Evolutionary conservation across 495 filamentous ascomycete species (phyloP).

Genomic region (Aspergillus affinis): DNA sequence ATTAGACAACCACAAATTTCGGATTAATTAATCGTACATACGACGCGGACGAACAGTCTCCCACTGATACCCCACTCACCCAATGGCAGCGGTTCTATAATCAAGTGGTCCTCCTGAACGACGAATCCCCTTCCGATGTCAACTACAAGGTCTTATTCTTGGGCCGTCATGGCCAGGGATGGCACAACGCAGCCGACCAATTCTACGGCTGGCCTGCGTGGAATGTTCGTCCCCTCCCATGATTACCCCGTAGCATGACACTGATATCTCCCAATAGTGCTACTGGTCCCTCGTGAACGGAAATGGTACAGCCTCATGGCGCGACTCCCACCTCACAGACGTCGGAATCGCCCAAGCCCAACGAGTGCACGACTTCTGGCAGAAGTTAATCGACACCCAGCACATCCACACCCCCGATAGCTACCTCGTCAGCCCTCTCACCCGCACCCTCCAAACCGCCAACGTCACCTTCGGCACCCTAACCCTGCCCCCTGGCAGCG

Average conservation of each 20-base stretch:
- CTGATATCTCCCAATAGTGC: constrained; percentile 44
- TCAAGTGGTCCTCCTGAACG: constrained; percentile 56
- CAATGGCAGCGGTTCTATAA: constrained; percentile 68
- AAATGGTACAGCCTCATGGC: constrained; percentile 65
- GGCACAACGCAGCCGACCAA: constrained; percentile 62
- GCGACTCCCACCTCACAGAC: constrained; percentile 65
- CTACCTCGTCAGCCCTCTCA: constrained; percentile 70
- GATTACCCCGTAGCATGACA: constrained; percentile 1
- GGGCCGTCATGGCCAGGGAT: constrained; percentile 70
- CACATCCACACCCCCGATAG: constrained; percentile 62
- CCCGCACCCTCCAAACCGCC: constrained; percentile 65
- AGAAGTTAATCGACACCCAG: constrained; percentile 46
- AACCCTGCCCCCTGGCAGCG: constrained; percentile 40
- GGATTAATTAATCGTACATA: constrained; percentile 64
- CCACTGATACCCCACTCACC: constrained; percentile 40
- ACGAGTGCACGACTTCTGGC: constrained; percentile 64
- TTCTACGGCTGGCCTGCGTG: constrained; percentile 68
- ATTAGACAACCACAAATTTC: constrained; percentile 62
- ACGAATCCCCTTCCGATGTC: constrained; percentile 39
- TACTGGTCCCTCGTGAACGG: constrained; percentile 72
- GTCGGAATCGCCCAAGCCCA: constrained; percentile 62
- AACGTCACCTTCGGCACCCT: constrained; percentile 60
- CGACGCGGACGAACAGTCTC: constrained; percentile 40
- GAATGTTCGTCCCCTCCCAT: constrained; percentile 50
- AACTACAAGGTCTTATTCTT: constrained; percentile 70